Percentiles rank a stretch among this genome's conserved stretches.
phyloP scores from a whole-genome alignment of 2,329 filamentous ascomycete genomes.

The Metarhizium anisopliae region DNA sequence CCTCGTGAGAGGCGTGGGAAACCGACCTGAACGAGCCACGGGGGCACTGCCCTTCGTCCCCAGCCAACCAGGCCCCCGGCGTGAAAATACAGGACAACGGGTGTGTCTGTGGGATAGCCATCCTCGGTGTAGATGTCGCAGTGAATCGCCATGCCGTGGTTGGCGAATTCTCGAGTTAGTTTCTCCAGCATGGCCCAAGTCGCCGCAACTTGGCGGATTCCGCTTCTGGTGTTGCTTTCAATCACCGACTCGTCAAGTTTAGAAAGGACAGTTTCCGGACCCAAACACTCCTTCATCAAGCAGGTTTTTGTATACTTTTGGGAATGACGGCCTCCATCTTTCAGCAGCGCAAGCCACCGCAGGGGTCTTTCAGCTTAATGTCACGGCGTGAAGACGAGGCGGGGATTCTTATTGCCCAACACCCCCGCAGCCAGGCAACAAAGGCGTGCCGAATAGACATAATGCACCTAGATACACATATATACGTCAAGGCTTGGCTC shows the following conservation, averaged over 20 bases:
- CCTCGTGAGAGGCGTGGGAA: too few species aligned
- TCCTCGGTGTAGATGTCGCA: slow-evolving; percentile 24
- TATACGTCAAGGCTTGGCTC: too few species aligned
- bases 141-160: slow-evolving; percentile 17
- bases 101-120: slow-evolving; percentile 14
- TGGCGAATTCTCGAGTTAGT: slow-evolving; percentile 19
- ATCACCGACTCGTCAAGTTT: too few species aligned
- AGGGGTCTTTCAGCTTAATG: not conserved
- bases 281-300: too few species aligned
- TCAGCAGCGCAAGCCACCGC: not conserved
- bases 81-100: slow-evolving; percentile 29
- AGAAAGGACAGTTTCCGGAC: too few species aligned
- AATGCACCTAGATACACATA: too few species aligned
- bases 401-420: too few species aligned
- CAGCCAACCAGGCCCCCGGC: slow-evolving; percentile 25
- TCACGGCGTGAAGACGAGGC: not conserved
- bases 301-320: not conserved
- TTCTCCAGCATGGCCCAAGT: slow-evolving; percentile 16
- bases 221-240: too few species aligned
- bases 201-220: too few species aligned
- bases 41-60: slow-evolving; percentile 20
- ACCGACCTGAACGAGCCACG: slow-evolving; percentile 18
- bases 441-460: not conserved
- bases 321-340: not conserved
- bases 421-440: not conserved